phyloP scores from a whole-genome alignment of 352 stramenopile genomes.

The Phytophthora hybrid region DNA sequence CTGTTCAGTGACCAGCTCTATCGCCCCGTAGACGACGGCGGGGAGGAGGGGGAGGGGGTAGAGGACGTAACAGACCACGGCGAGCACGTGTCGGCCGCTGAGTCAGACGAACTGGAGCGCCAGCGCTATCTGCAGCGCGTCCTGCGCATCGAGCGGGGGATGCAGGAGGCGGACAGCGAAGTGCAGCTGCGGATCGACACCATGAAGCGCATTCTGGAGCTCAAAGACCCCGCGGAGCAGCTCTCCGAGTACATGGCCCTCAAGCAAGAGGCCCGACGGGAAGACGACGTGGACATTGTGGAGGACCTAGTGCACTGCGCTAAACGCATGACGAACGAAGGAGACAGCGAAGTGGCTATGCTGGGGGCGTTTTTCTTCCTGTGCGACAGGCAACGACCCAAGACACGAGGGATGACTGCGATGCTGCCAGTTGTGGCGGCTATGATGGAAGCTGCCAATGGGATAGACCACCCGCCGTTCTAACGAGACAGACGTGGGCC shows the following conservation, averaged over 20 bases:
- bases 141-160: constrained; percentile 45
- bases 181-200: constrained; percentile 56
- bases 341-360: constrained; percentile 67
- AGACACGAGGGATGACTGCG: constrained; percentile 34
- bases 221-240: constrained; percentile 67
- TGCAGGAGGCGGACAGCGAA: constrained; percentile 44
- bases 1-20: constrained; percentile 38
- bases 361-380: constrained; percentile 74
- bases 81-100: constrained; percentile 3
- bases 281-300: constrained; percentile 48
- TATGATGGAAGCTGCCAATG: constrained; percentile 58
- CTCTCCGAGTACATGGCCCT: constrained; percentile 68
- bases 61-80: constrained; percentile 2
- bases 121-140: constrained; percentile 51
- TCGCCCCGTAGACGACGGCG: constrained; percentile 14
- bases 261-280: constrained; percentile 44
- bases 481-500: constrained; percentile 1
- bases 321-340: constrained; percentile 45
- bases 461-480: constrained; percentile 42
- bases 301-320: constrained; percentile 65
- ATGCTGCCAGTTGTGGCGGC: constrained; percentile 71
- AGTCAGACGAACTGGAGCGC: constrained; percentile 48
- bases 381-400: constrained; percentile 38
- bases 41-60: constrained; percentile 3
- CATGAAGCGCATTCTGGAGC: constrained; percentile 65